phyloP scores from a whole-genome alignment of 495 filamentous ascomycete species.

The Aspergillus indologenus region DNA sequence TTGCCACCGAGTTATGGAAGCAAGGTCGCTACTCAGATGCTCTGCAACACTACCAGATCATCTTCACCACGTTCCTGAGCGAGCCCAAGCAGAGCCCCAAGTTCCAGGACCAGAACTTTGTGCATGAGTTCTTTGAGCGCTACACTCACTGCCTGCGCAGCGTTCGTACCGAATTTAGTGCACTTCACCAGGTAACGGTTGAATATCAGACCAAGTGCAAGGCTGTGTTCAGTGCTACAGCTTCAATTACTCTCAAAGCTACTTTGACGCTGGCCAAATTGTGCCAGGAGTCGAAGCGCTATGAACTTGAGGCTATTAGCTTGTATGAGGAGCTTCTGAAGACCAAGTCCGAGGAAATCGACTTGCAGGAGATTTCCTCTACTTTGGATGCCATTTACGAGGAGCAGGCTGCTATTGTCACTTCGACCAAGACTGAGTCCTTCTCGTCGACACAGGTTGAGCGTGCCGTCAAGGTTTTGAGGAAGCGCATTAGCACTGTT shows the following conservation, averaged over 20 bases:
- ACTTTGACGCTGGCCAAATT: slow-evolving; percentile 37
- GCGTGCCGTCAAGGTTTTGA: slow-evolving; percentile 29
- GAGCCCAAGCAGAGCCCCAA: slow-evolving; percentile 31
- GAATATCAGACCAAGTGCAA: slow-evolving; percentile 34
- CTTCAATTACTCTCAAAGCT: slow-evolving; percentile 36
- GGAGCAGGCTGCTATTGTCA: slow-evolving; percentile 30
- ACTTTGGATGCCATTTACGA: slow-evolving; percentile 40
- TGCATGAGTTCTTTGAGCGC: slow-evolving; percentile 32
- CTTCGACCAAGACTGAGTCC: slow-evolving; percentile 22
- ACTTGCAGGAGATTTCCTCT: slow-evolving; percentile 32
- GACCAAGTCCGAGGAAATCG: slow-evolving; percentile 26
- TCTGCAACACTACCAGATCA: slow-evolving; percentile 29
- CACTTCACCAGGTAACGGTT: slow-evolving; percentile 33
- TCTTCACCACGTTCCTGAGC: slow-evolving; percentile 35
- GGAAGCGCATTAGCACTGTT: slow-evolving; percentile 29
- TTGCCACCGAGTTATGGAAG: slow-evolving; percentile 37
- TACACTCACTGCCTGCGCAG: slow-evolving; percentile 37
- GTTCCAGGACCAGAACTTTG: slow-evolving; percentile 32
- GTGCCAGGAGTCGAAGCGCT: slow-evolving; percentile 39
- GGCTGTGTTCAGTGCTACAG: slow-evolving; percentile 32
- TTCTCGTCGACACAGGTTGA: slow-evolving; percentile 29
- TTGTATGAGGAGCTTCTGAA: slow-evolving; percentile 40
- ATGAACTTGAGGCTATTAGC: slow-evolving; percentile 33
- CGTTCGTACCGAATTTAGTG: slow-evolving; percentile 30
- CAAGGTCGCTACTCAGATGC: slow-evolving; percentile 40